phyloP scores from a whole-genome alignment of 2,329 filamentous ascomycete species.

The Aspergillus arachidicola region DNA sequence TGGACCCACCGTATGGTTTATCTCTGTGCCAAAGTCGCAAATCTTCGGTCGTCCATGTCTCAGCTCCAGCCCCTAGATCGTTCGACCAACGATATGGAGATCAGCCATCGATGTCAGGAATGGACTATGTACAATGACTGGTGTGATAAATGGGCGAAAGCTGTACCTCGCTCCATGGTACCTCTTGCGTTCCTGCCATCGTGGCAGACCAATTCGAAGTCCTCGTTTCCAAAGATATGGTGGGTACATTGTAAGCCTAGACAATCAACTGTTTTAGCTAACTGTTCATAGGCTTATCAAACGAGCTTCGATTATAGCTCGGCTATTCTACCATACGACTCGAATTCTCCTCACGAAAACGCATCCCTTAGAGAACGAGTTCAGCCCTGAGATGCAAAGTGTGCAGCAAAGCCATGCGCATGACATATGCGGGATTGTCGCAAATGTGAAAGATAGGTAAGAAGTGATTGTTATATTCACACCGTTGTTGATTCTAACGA shows the following conservation, averaged over 20 bases:
- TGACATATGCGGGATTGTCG: slow-evolving; percentile 86
- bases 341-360: slow-evolving; percentile 79
- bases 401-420: slow-evolving; percentile 75
- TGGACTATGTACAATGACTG: slow-evolving; percentile 81
- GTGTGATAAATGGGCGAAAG: slow-evolving; percentile 79
- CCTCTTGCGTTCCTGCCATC: slow-evolving; percentile 77
- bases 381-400: slow-evolving; percentile 67
- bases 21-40: slow-evolving; percentile 82
- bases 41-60: slow-evolving; percentile 74
- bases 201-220: slow-evolving; percentile 67
- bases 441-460: slow-evolving; percentile 76
- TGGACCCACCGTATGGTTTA: slow-evolving; percentile 92
- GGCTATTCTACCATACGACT: slow-evolving; percentile 86
- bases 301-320: slow-evolving; percentile 75
- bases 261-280: neutral
- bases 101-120: slow-evolving; percentile 68
- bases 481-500: neutral
- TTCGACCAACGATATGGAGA: slow-evolving; percentile 58
- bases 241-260: slow-evolving; percentile 43
- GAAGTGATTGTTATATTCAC: slow-evolving; percentile 25
- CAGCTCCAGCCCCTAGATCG: slow-evolving; percentile 63
- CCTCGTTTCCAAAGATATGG: slow-evolving; percentile 85
- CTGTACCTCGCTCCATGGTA: slow-evolving; percentile 82
- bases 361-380: slow-evolving; percentile 67
- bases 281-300: slow-evolving; percentile 70